These are phyloP conservation scores for Trichomonascaceae sp. DNA, from an alignment of 1,139 yeast species.

Conservation along the genomic window DNA sequence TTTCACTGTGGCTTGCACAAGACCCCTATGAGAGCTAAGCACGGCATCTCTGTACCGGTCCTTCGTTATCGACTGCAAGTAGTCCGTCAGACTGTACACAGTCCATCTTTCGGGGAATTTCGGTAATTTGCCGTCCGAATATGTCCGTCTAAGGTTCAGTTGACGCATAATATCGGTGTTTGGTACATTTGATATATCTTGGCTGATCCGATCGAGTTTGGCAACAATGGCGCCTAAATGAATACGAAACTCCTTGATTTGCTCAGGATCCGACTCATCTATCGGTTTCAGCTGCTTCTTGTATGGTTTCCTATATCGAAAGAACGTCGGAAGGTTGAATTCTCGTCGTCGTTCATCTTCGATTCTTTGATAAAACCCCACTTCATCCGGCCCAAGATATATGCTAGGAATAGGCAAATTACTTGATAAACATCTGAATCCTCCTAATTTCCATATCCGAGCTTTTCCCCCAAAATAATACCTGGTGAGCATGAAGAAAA, in stretches of 20 bases:
- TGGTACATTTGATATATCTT: background rate
- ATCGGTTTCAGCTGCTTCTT: conserved; percentile 3
- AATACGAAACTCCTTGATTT: conserved; percentile 4
- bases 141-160: background rate
- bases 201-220: conserved; percentile 6
- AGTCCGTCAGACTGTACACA: background rate
- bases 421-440: background rate
- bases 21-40: conserved; percentile 2
- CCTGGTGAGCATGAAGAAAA: background rate
- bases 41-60: background rate
- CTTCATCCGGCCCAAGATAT: conserved; percentile 4
- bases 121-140: background rate
- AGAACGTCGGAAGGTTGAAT: conserved; percentile 5
- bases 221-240: conserved; percentile 6
- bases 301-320: background rate
- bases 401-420: background rate
- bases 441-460: background rate
- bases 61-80: background rate
- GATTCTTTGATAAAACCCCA: conserved; percentile 3
- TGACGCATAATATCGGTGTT: background rate
- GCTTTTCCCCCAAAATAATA: background rate
- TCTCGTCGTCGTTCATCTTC: conserved; percentile 7
- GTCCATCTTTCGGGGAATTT: conserved; percentile 5
- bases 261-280: conserved; percentile 3
- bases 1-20: conserved; percentile 22